Evolutionary conservation across 2,329 filamentous ascomycete genomes (phyloP).

Genomic region (Capronia americana): DNA sequence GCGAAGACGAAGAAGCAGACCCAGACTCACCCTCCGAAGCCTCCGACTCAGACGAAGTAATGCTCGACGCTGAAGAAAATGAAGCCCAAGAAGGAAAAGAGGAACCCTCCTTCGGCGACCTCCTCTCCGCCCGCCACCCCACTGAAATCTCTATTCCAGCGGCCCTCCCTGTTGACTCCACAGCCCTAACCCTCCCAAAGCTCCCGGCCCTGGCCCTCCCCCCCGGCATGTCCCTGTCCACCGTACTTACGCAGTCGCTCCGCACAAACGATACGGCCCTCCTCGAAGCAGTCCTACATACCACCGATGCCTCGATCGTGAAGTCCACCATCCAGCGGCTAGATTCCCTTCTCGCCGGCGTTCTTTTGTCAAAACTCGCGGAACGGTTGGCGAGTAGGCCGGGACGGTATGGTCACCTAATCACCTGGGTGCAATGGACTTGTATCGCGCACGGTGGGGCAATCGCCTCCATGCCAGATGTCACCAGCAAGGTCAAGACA

Average conservation of each 20-base stretch:
- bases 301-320: conserved; percentile 76
- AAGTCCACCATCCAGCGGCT: conserved; percentile 88
- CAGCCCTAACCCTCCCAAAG: conserved; percentile 47
- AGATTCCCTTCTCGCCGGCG: conserved; percentile 80
- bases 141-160: conserved; percentile 49
- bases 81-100: conserved; percentile 16
- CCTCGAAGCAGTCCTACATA: conserved; percentile 89
- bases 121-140: conserved; percentile 69
- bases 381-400: conserved; percentile 85
- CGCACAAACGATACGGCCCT: conserved; percentile 88
- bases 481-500: conserved; percentile 76
- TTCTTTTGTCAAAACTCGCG: conserved; percentile 80
- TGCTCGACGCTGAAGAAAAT: conserved; percentile 46
- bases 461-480: conserved; percentile 81
- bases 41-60: conserved; percentile 20
- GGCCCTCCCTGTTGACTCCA: conserved; percentile 54
- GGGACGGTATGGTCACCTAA: conserved; percentile 85
- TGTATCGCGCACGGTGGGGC: conserved; percentile 91
- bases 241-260: conserved; percentile 90
- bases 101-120: conserved; percentile 83
- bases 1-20: conserved; percentile 28
- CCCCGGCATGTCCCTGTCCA: conserved; percentile 81
- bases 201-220: conserved; percentile 63
- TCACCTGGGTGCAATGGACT: conserved; percentile 96
- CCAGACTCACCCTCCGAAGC: not conserved